phyloP scores from a whole-genome alignment of 2,329 filamentous ascomycete species.

The Paracamarosporium sp. region DNA sequence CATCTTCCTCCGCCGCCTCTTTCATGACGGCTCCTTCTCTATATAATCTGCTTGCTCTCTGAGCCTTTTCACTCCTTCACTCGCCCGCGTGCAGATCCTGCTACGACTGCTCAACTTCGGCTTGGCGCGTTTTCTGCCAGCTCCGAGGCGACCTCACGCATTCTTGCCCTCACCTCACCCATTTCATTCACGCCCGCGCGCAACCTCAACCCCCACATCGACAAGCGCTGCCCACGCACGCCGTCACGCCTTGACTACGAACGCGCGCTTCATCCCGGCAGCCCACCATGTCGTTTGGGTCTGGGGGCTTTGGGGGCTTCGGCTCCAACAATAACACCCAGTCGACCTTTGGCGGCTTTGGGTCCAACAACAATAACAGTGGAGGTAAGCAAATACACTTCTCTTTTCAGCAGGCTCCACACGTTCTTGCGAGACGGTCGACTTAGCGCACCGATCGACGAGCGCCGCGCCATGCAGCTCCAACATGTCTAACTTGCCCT shows the following conservation, averaged over 20 bases:
- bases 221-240: constrained; percentile 28
- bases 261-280: constrained; percentile 34
- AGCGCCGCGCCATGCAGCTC: constrained; percentile 33
- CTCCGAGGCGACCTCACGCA: constrained; percentile 12
- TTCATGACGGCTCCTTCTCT: constrained; percentile 37
- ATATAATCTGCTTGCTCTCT: constrained; percentile 38
- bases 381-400: constrained; percentile 58
- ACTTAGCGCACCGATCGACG: constrained; percentile 36
- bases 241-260: constrained; percentile 12
- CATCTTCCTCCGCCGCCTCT: constrained; percentile 25
- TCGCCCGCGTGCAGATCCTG: constrained; percentile 17
- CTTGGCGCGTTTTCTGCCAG: constrained; percentile 44
- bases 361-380: constrained; percentile 43
- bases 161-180: constrained; percentile 23
- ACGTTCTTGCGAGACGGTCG: constrained; percentile 31
- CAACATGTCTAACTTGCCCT: constrained; percentile 47
- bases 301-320: constrained; percentile 52
- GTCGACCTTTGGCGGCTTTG: constrained; percentile 51
- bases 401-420: constrained; percentile 18
- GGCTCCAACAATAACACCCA: constrained; percentile 47
- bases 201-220: constrained; percentile 24
- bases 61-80: constrained; percentile 32
- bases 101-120: constrained; percentile 25
- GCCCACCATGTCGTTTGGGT: constrained; percentile 60
- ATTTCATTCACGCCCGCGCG: constrained; percentile 13